phyloP scores from a whole-genome alignment of 2,329 filamentous ascomycete genomes.

The Cadophora malorum region DNA sequence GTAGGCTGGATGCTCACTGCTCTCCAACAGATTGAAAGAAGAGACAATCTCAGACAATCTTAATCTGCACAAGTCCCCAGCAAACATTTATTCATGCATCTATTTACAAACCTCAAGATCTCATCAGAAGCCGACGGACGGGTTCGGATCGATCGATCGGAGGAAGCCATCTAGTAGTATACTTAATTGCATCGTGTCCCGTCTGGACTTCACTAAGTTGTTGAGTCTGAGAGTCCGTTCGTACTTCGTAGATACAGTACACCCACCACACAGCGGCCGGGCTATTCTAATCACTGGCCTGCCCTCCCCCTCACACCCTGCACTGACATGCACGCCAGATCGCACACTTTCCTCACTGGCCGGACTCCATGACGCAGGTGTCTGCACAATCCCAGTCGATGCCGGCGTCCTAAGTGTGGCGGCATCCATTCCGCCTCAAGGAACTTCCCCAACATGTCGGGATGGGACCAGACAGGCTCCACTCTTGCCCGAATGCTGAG shows the following conservation, averaged over 20 bases:
- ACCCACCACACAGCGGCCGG: too few relatives aligned
- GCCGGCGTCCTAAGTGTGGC: slow-evolving; percentile 19
- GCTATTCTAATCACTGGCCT: slow-evolving; percentile 1
- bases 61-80: slow-evolving; percentile 8
- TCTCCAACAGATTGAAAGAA: background rate
- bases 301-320: background rate
- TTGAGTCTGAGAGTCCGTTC: background rate
- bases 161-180: background rate
- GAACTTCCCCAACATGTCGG: slow-evolving; percentile 34
- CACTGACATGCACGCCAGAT: background rate
- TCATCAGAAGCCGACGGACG: background rate
- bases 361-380: slow-evolving; percentile 26
- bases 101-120: background rate
- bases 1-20: background rate
- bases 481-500: slow-evolving; percentile 15
- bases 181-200: background rate
- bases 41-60: background rate
- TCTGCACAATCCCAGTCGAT: slow-evolving; percentile 24
- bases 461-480: background rate
- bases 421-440: slow-evolving; percentile 22
- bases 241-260: background rate
- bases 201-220: background rate
- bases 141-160: background rate
- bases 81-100: background rate
- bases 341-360: background rate